Evolutionary conservation across 2,329 filamentous ascomycete species (phyloP).

Genomic region (Talaromyces marneffei): DNA sequence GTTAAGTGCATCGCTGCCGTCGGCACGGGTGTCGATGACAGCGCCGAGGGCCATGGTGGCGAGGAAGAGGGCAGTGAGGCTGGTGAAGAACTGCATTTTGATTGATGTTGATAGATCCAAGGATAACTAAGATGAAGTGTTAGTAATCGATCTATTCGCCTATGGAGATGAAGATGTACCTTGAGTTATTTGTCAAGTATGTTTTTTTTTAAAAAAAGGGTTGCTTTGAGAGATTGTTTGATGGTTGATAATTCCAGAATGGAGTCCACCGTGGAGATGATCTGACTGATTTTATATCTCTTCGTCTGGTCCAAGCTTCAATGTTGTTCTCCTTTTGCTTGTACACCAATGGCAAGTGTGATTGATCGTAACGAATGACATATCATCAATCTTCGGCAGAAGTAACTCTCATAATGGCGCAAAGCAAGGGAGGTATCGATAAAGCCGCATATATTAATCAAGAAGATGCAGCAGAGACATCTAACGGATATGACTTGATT

Average conservation of each 20-base stretch:
- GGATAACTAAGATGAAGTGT: not conserved
- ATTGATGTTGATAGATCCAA: not conserved
- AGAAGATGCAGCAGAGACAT: not conserved
- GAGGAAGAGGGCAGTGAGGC: slow-evolving; percentile 11
- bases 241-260: not conserved
- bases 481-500: not conserved
- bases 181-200: too few relatives aligned
- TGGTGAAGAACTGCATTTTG: slow-evolving; percentile 15
- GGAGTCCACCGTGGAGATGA: not conserved
- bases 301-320: not conserved
- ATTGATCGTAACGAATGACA: not conserved
- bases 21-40: slow-evolving; percentile 9
- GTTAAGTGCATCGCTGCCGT: not conserved
- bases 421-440: not conserved
- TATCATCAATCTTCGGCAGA: slow-evolving; percentile 1
- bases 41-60: slow-evolving; percentile 12
- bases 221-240: not conserved
- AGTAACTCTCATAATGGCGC: not conserved
- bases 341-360: not conserved
- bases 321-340: not conserved
- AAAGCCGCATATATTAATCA: not conserved
- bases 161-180: not conserved
- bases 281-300: slow-evolving; percentile 4
- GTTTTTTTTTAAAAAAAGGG: too few relatives aligned
- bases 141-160: not conserved